These are phyloP conservation scores for Sistotremastrum suecicum DNA, from an alignment of 768 basidiomycete genomes.

Conservation along the genomic window DNA sequence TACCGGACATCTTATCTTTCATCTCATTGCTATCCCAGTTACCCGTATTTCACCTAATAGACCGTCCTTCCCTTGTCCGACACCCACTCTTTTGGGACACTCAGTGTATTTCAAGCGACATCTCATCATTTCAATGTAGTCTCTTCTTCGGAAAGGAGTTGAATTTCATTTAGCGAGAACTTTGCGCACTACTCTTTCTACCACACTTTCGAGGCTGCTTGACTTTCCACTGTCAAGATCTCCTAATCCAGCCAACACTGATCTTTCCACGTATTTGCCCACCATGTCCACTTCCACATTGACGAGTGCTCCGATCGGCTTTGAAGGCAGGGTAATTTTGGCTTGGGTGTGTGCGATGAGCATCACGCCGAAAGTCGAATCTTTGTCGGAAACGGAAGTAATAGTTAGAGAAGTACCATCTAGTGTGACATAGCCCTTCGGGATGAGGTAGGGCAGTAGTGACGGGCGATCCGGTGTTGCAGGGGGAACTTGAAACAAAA, in stretches of 20 bases:
- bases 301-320: constrained; percentile 64
- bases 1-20: too few species aligned
- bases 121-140: too few species aligned
- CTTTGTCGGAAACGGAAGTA: constrained; percentile 55
- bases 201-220: too few species aligned
- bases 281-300: constrained; percentile 96
- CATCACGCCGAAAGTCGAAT: constrained; percentile 75
- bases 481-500: constrained; percentile 64
- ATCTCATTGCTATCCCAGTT: too few species aligned
- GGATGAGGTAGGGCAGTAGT: constrained; percentile 70
- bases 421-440: constrained; percentile 89
- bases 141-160: too few species aligned
- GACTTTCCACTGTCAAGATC: constrained; percentile 28
- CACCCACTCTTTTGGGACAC: too few species aligned
- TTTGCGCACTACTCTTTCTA: too few species aligned
- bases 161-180: too few species aligned
- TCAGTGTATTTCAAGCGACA: too few species aligned
- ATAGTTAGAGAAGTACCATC: constrained; percentile 92
- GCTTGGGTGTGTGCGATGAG: constrained; percentile 89
- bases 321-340: constrained; percentile 69
- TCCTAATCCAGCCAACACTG: constrained; percentile 53
- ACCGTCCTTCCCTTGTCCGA: too few species aligned
- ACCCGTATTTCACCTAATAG: too few species aligned
- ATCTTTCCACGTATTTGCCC: constrained; percentile 83
- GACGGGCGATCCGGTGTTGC: constrained; percentile 43